A percentile compares a stretch with the other conserved stretches of the same genome.
These are phyloP conservation scores for Dichomitus squalens DNA, from an alignment of 1,284 basidiomycete genomes.

Conservation along the genomic window DNA sequence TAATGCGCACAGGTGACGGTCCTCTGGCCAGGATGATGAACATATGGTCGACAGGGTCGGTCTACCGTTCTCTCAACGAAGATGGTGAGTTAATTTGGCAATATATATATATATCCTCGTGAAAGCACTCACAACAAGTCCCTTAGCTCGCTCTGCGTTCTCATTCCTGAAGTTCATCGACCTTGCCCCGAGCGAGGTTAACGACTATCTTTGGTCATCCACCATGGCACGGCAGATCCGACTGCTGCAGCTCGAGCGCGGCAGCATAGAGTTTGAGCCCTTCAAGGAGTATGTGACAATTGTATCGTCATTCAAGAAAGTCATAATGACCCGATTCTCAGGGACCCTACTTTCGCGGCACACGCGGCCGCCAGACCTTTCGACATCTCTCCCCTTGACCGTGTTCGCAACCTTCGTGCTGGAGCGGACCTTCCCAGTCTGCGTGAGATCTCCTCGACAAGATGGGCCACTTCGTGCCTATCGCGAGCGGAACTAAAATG, in stretches of 20 bases:
- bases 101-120: too few relatives aligned
- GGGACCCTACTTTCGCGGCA: conserved; percentile 64
- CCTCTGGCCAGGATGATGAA: conserved; percentile 79
- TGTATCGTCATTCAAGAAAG: conserved; percentile 9
- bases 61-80: conserved; percentile 71
- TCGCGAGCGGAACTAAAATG: conserved; percentile 81
- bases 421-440: conserved; percentile 58
- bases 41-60: conserved; percentile 89
- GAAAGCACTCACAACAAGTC: not conserved
- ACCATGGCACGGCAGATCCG: conserved; percentile 56
- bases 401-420: conserved; percentile 38
- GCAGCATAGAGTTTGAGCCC: conserved; percentile 44
- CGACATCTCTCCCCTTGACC: conserved; percentile 36
- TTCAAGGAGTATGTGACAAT: conserved; percentile 45
- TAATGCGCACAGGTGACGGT: conserved; percentile 59
- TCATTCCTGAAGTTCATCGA: conserved; percentile 78
- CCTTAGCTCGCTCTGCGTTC: conserved; percentile 50
- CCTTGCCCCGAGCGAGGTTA: conserved; percentile 63
- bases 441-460: conserved; percentile 57
- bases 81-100: conserved; percentile 47
- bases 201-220: conserved; percentile 59
- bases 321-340: conserved; percentile 28
- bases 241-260: conserved; percentile 49
- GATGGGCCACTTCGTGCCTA: conserved; percentile 79
- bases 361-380: conserved; percentile 36